Percentiles rank a stretch among this genome's conserved stretches.
These are phyloP conservation scores for Xylariomycetidae sp. DNA, from an alignment of 2,329 filamentous ascomycete species.

Conservation along the genomic window DNA sequence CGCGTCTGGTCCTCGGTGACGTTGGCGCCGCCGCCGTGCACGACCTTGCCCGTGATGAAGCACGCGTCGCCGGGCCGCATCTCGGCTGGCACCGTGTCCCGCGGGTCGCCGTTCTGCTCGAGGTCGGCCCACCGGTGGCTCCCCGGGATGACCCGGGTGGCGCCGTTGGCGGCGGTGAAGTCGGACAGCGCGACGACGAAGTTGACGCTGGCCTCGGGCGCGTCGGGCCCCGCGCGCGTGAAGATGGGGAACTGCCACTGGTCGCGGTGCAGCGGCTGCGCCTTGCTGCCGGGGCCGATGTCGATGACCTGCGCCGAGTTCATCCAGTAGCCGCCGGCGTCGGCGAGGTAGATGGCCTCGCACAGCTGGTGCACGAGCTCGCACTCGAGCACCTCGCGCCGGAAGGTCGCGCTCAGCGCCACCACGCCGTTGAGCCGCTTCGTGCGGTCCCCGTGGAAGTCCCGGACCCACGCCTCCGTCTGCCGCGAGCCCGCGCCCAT, in stretches of 20 bases:
- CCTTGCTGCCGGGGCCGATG: conserved; percentile 18
- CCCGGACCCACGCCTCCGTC: conserved; percentile 15
- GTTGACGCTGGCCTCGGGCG: conserved; percentile 21
- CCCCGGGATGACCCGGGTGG: conserved; percentile 25
- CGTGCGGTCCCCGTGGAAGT: conserved; percentile 22
- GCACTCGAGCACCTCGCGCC: conserved; percentile 22
- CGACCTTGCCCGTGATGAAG: conserved; percentile 28
- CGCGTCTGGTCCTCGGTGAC: conserved; percentile 15
- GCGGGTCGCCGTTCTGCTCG: conserved; percentile 12
- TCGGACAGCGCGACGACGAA: conserved; percentile 24
- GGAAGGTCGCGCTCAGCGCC: conserved; percentile 21
- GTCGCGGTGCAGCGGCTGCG: conserved; percentile 26
- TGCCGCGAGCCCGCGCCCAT: conserved; percentile 14
- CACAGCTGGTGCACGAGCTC: conserved; percentile 24
- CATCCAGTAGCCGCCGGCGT: conserved; percentile 24
- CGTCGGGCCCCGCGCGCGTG: conserved; percentile 18
- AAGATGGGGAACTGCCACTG: conserved; percentile 23
- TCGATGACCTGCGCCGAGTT: conserved; percentile 18
- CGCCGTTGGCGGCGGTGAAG: conserved; percentile 24
- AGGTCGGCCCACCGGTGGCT: conserved; percentile 24
- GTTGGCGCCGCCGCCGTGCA: conserved; percentile 28
- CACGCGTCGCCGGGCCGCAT: conserved; percentile 25
- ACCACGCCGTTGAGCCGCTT: conserved; percentile 21
- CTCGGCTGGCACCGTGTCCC: conserved; percentile 17
- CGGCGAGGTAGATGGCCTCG: conserved; percentile 17